Conservation (phyloP, 805 yeast species). For the Schizosaccharomyces japonicus region DNA sequence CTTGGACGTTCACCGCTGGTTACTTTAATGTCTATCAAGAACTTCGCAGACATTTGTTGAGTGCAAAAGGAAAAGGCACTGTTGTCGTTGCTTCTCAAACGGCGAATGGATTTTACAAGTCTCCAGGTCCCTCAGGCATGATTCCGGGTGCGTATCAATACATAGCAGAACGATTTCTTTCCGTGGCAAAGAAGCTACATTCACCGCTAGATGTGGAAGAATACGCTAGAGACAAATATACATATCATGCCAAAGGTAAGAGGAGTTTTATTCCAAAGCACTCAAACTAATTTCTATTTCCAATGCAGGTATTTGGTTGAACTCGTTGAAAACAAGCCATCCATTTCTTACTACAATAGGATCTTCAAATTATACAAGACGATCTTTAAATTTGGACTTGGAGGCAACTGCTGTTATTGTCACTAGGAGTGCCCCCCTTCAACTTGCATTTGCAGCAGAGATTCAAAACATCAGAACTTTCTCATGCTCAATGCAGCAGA, state of each 20-base stretch:
- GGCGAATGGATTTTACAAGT: conserved; percentile 79
- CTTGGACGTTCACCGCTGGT: conserved; percentile 87
- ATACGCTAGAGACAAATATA: conserved; percentile 82
- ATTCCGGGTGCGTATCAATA: conserved; percentile 72
- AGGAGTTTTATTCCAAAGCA: conserved; percentile 39
- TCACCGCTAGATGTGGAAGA: conserved; percentile 28
- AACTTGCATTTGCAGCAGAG: not conserved
- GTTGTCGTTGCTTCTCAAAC: conserved; percentile 70
- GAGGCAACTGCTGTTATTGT: conserved; percentile 68
- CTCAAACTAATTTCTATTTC: not conserved
- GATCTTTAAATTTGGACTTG: conserved; percentile 70
- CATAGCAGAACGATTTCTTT: conserved; percentile 44
- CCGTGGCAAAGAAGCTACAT: conserved; percentile 23
- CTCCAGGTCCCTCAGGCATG: conserved; percentile 56
- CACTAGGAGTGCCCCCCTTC: conserved; percentile 37
- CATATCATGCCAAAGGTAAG: conserved; percentile 84
- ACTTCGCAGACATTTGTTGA: conserved; percentile 33
- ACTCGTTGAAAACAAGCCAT: conserved; percentile 24
- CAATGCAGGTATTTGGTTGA: conserved; percentile 7
- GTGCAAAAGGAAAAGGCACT: conserved; percentile 34
- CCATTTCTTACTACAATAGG: conserved; percentile 73
- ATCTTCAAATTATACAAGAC: conserved; percentile 73
- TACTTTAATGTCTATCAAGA: conserved; percentile 77
- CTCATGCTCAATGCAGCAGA: not conserved
- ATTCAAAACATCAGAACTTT: not conserved